These are phyloP conservation scores for Xylaria digitata DNA, from an alignment of 2,329 filamentous ascomycete genomes.

Conservation along the genomic window DNA sequence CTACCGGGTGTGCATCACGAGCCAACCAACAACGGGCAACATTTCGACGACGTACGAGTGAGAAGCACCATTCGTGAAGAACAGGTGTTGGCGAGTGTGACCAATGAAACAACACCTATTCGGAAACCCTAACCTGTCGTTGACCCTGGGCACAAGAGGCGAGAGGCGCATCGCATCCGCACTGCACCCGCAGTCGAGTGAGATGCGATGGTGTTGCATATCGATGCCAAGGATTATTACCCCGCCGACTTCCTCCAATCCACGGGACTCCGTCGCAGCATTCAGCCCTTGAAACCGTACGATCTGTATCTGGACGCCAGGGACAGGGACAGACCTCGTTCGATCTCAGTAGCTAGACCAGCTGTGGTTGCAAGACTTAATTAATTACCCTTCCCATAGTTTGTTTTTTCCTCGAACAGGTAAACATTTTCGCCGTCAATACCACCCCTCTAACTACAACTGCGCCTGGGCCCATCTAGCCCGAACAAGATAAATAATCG, in stretches of 20 bases:
- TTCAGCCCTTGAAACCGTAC: slow-evolving; percentile 32
- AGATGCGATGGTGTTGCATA: slow-evolving; percentile 8
- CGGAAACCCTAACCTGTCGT: background rate
- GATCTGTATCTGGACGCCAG: slow-evolving; percentile 21
- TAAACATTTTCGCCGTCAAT: background rate
- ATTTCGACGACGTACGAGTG: slow-evolving; percentile 22
- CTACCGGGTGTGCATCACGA: slow-evolving; percentile 8
- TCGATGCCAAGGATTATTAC: slow-evolving; percentile 24
- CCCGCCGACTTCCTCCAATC: slow-evolving; percentile 25
- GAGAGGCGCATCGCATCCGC: slow-evolving; percentile 18
- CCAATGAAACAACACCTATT: slow-evolving; percentile 9
- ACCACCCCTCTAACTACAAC: slow-evolving; percentile 7
- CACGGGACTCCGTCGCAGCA: slow-evolving; percentile 16
- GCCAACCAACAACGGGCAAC: slow-evolving; percentile 22
- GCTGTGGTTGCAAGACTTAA: background rate
- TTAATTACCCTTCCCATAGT: background rate
- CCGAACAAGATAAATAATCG: background rate
- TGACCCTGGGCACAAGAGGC: background rate
- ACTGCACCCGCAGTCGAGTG: slow-evolving; percentile 23
- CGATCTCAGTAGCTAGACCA: slow-evolving; percentile 11
- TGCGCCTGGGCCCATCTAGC: background rate
- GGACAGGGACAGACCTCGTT: slow-evolving; percentile 22
- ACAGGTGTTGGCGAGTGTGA: slow-evolving; percentile 4
- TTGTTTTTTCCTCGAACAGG: background rate
- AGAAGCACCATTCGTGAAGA: slow-evolving; percentile 31